These are phyloP conservation scores for Populus pruinosa DNA, from an alignment of 345 rosid genomes.

Conservation along the genomic window DNA sequence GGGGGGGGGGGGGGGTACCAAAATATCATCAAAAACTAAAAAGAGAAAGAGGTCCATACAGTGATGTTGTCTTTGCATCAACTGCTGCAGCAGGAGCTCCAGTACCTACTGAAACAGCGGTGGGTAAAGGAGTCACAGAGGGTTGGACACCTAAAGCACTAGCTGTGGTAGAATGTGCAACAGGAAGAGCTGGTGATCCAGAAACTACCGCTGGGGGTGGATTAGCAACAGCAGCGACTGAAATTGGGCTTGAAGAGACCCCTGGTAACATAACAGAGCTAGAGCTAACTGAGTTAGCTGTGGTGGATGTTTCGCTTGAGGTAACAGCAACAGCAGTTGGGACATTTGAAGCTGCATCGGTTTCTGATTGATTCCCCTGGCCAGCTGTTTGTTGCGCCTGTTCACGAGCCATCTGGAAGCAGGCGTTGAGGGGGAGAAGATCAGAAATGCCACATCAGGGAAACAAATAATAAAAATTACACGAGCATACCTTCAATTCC, in stretches of 20 bases:
- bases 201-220: conserved; percentile 39
- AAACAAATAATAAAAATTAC: conserved; percentile 16
- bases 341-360: conserved; percentile 42
- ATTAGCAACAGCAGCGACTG: conserved; percentile 39
- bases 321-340: conserved; percentile 41
- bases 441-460: conserved; percentile 20
- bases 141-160: conserved; percentile 33
- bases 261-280: conserved; percentile 34
- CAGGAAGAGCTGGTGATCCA: conserved; percentile 44
- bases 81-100: conserved; percentile 26
- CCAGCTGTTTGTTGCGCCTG: conserved; percentile 59
- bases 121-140: conserved; percentile 30
- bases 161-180: conserved; percentile 26
- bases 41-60: conserved; percentile 36
- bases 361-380: conserved; percentile 40
- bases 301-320: conserved; percentile 33
- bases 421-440: conserved; percentile 19
- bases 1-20: not conserved
- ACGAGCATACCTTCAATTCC: conserved; percentile 68
- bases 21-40: conserved; percentile 11
- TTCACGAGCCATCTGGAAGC: conserved; percentile 88
- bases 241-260: conserved; percentile 59
- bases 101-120: conserved; percentile 36
- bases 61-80: conserved; percentile 39
- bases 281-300: conserved; percentile 44